A percentile compares a stretch with the other conserved stretches of the same genome.
Conservation (phyloP, 495 filamentous ascomycete species). For the Xylona heveae region DNA sequence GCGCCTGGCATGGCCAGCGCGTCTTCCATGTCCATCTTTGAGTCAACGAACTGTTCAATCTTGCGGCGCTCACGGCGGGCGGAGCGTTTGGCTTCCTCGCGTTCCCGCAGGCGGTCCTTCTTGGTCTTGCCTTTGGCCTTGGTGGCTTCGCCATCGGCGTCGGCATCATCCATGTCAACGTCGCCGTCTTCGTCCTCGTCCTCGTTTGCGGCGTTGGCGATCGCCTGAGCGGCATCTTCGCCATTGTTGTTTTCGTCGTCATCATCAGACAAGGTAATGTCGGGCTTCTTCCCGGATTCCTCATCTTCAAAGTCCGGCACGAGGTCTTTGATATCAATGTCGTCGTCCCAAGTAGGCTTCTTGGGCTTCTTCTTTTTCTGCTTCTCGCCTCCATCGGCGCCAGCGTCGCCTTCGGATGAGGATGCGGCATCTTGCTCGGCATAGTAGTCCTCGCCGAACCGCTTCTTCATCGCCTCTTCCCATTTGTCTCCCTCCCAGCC, state of each 20-base stretch:
- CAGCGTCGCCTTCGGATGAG: conserved; percentile 20
- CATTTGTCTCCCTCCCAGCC: conserved; percentile 71
- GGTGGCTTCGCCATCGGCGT: conserved; percentile 8
- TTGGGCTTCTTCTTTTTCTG: conserved; percentile 42
- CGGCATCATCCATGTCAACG: conserved; percentile 5
- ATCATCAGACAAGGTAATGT: conserved; percentile 30
- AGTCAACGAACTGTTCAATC: conserved; percentile 73
- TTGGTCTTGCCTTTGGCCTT: conserved; percentile 13
- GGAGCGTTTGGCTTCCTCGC: conserved; percentile 41
- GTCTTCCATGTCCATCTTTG: conserved; percentile 50
- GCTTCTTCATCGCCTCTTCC: conserved; percentile 70
- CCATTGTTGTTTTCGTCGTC: background rate
- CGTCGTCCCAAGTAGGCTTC: conserved; percentile 92
- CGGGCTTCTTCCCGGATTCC: conserved; percentile 23
- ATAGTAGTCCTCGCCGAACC: conserved; percentile 82
- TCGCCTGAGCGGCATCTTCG: too few relatives aligned
- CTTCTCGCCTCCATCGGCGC: conserved; percentile 13
- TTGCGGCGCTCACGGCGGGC: conserved; percentile 58
- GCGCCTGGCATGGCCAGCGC: conserved; percentile 28
- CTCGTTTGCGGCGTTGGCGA: too few relatives aligned
- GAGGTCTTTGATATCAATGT: conserved; percentile 88
- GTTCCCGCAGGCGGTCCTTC: conserved; percentile 39
- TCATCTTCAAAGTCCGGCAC: conserved; percentile 65
- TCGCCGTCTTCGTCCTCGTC: conserved; percentile 20
- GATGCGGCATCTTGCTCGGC: conserved; percentile 29